A percentile compares a stretch with the other conserved stretches of the same genome.
Conservation (phyloP, 352 stramenopile genomes). For the Phytophthora europaea region DNA sequence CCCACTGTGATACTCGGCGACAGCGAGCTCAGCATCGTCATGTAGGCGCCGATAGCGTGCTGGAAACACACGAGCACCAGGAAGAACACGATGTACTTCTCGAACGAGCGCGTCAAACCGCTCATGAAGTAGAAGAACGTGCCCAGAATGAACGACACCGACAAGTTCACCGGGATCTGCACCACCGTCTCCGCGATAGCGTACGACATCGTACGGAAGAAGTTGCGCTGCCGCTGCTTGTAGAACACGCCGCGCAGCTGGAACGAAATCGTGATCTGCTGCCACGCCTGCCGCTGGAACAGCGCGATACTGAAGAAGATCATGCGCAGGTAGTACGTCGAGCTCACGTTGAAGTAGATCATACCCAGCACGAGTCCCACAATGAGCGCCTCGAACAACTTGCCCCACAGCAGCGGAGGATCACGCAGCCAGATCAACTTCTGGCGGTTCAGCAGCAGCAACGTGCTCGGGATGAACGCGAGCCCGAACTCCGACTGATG, state of each 20-base stretch:
- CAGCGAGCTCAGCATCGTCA: slow-evolving; percentile 69
- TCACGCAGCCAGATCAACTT: slow-evolving; percentile 79
- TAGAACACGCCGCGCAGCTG: slow-evolving; percentile 90
- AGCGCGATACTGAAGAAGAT: slow-evolving; percentile 77
- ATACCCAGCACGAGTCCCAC: slow-evolving; percentile 89
- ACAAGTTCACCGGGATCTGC: slow-evolving; percentile 76
- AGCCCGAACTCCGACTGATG: slow-evolving; percentile 65
- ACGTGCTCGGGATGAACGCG: slow-evolving; percentile 52
- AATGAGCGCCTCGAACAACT: slow-evolving; percentile 71
- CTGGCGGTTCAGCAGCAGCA: slow-evolving; percentile 67
- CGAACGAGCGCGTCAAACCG: slow-evolving; percentile 68
- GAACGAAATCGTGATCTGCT: slow-evolving; percentile 81
- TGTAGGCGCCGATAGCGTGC: slow-evolving; percentile 73
- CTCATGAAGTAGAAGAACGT: slow-evolving; percentile 93
- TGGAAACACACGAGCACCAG: slow-evolving; percentile 82
- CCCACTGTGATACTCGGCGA: slow-evolving; percentile 67
- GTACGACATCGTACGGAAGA: slow-evolving; percentile 90
- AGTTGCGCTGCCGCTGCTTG: slow-evolving; percentile 92
- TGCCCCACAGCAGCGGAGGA: slow-evolving; percentile 67
- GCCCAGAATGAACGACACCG: slow-evolving; percentile 64
- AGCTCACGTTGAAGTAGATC: slow-evolving; percentile 69
- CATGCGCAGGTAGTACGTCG: slow-evolving; percentile 76
- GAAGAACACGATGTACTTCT: slow-evolving; percentile 86
- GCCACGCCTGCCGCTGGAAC: slow-evolving; percentile 80
- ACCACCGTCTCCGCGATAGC: slow-evolving; percentile 74